Conservation (phyloP, 139 green algal species). For the Nannochloris sp. region DNA sequence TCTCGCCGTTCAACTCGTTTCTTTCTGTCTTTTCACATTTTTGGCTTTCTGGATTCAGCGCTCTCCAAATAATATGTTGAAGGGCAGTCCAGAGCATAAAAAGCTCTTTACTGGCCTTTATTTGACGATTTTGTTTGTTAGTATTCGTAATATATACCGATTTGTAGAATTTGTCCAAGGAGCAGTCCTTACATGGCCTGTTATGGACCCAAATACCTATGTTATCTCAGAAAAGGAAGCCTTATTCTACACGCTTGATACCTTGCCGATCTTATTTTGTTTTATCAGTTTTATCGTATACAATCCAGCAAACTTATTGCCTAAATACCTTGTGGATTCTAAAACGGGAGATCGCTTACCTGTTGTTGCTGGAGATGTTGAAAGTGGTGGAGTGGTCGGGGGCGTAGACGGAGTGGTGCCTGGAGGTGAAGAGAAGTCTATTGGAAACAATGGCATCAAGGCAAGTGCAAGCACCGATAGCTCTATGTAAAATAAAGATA, state of each 20-base stretch:
- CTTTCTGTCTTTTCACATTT: slow-evolving; percentile 3
- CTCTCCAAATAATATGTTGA: background rate
- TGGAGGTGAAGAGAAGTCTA: too few relatives aligned
- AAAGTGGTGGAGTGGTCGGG: too few relatives aligned
- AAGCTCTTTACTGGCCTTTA: slow-evolving; percentile 4
- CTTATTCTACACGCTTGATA: slow-evolving; percentile 5
- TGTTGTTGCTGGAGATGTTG: too few relatives aligned
- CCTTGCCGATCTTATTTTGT: background rate
- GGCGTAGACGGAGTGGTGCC: too few relatives aligned
- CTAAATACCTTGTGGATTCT: too few relatives aligned
- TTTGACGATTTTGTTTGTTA: background rate
- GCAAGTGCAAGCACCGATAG: too few relatives aligned
- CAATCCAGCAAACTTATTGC: background rate
- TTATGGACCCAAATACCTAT: background rate
- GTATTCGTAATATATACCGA: slow-evolving; percentile 3
- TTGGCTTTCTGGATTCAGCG: slow-evolving; percentile 4
- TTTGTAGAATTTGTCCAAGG: slow-evolving; percentile 8
- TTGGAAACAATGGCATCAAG: too few relatives aligned
- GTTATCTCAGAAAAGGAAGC: slow-evolving; percentile 4
- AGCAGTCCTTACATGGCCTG: background rate
- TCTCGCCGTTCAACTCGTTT: background rate
- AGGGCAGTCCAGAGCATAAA: background rate
- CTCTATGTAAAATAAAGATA: too few relatives aligned
- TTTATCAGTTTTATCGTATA: slow-evolving; percentile 1
- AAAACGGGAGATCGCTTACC: too few relatives aligned